phyloP scores from a whole-genome alignment of 345 rosid genomes.

The Populus davidiana region DNA sequence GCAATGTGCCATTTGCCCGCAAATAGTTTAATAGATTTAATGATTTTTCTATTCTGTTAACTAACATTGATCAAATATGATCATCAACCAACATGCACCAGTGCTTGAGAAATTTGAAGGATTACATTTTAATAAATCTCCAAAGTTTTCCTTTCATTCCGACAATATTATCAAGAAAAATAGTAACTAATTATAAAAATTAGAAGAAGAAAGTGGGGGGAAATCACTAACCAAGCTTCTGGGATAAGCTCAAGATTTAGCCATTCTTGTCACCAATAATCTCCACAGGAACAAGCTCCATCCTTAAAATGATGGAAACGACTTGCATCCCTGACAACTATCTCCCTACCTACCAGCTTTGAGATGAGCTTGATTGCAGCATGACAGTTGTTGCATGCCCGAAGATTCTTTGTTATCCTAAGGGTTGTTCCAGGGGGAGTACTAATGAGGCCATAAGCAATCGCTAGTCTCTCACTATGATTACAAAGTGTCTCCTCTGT shows the following conservation, averaged over 20 bases:
- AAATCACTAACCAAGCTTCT: background rate
- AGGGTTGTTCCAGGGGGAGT: slow-evolving; percentile 54
- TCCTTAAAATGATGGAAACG: slow-evolving; percentile 65
- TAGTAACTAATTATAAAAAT: too few relatives aligned
- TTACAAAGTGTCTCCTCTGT: slow-evolving; percentile 55
- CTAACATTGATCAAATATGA: too few relatives aligned
- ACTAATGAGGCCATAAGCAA: slow-evolving; percentile 64
- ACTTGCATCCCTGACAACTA: slow-evolving; percentile 61
- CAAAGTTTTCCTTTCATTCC: too few relatives aligned
- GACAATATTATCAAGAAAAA: too few relatives aligned
- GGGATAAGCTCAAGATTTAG: background rate
- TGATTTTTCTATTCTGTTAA: too few relatives aligned
- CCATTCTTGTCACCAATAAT: slow-evolving; percentile 23
- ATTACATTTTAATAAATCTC: too few relatives aligned
- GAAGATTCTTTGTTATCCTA: slow-evolving; percentile 56
- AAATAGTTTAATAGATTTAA: too few relatives aligned
- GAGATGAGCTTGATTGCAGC: slow-evolving; percentile 57
- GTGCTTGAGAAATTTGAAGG: too few relatives aligned
- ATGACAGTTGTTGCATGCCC: slow-evolving; percentile 66
- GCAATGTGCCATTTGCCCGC: too few relatives aligned
- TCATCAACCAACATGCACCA: too few relatives aligned
- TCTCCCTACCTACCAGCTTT: slow-evolving; percentile 54
- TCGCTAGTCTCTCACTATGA: slow-evolving; percentile 68
- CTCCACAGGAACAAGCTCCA: slow-evolving; percentile 37
- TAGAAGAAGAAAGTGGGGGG: background rate